Evolutionary conservation across 768 basidiomycete species (phyloP), one percentile per base, ranked within the genome.

Genomic region (Russula brevipes): DNA sequence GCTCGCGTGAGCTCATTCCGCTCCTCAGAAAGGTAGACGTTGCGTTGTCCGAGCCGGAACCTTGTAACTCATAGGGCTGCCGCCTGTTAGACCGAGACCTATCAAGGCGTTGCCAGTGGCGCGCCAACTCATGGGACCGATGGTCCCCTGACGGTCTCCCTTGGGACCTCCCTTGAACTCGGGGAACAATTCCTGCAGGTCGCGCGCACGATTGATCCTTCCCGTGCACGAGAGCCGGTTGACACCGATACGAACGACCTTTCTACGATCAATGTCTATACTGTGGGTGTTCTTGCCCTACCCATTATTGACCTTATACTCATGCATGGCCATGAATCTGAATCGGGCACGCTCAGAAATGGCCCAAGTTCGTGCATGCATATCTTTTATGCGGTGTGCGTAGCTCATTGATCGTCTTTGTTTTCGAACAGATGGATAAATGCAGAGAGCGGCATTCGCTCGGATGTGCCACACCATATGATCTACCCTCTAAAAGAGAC

Each of bases 1-100:
- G 84, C 5, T 81, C 82, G 0, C 73, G 76, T 53, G 75, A 82
- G 35, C 69, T 88, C 5, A 79, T 87, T 35, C 85, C 86, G 0
- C 72, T 86, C 14, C 65, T 85, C 36, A 80, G 75, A 65, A 86
- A 86, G 79, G 87, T 82, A 9, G 57, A 12, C 19, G 8, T 17
- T 3, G 24, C 24, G 24, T 24, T 24, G 24, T 24, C 19, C 24
- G 24, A 24, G 24, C 24, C 24, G 24, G 24, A 4, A 8, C 44
- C 5, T 19, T 9, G 5, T 42, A 1, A 5, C 16, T 39, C 36
- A 24, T 39, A 4, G 16, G 24, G 24, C 2, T 38, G n/a, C 14
- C 14, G 14, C 35, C 35, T 8, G 4, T 5, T 55, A 79, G 77
- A 72, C 73, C 8, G 79, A 79, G 67, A 77, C 74, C 8, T 79